phyloP scores from a whole-genome alignment of 164 flowering plant genomes.

The Stephania yunnanensis region DNA sequence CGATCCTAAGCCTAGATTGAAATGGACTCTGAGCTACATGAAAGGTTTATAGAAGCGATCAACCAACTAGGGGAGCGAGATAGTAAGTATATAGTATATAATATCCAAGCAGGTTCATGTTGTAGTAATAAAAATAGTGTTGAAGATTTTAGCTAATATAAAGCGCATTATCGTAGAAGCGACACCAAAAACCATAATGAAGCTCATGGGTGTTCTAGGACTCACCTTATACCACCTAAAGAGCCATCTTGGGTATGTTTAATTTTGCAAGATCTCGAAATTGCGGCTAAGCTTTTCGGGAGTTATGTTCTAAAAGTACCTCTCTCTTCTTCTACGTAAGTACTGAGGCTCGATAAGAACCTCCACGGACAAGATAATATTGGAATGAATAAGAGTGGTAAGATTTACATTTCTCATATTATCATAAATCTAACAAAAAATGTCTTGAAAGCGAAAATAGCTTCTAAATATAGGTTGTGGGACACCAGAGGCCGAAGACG shows the following conservation, averaged over 20 bases:
- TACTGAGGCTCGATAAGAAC: conserved; percentile 84
- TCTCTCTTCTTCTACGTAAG: conserved; percentile 45
- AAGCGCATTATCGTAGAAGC: conserved; percentile 59
- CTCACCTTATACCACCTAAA: conserved; percentile 91
- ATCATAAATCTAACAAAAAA: conserved; percentile 1
- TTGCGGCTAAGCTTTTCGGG: not conserved
- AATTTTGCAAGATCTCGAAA: not conserved
- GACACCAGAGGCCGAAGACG: conserved; percentile 36
- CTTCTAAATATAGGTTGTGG: conserved; percentile 21
- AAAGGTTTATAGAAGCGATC: conserved; percentile 81
- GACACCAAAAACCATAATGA: conserved; percentile 91
- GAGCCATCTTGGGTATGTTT: conserved; percentile 80
- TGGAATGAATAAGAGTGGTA: conserved; percentile 52
- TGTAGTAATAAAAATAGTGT: not conserved
- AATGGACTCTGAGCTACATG: conserved; percentile 96
- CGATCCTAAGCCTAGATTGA: conserved; percentile 92
- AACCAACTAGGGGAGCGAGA: conserved; percentile 94
- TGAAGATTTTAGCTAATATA: conserved; percentile 9
- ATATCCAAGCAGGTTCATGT: conserved; percentile 7
- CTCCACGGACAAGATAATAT: conserved; percentile 58
- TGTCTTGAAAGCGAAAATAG: not conserved
- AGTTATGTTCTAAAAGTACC: not conserved
- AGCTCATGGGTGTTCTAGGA: conserved; percentile 95
- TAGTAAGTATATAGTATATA: conserved; percentile 54
- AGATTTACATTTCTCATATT: conserved; percentile 17